Evolutionary conservation across 441 rosid species (phyloP).

Genomic region (Eruca vesicaria): DNA sequence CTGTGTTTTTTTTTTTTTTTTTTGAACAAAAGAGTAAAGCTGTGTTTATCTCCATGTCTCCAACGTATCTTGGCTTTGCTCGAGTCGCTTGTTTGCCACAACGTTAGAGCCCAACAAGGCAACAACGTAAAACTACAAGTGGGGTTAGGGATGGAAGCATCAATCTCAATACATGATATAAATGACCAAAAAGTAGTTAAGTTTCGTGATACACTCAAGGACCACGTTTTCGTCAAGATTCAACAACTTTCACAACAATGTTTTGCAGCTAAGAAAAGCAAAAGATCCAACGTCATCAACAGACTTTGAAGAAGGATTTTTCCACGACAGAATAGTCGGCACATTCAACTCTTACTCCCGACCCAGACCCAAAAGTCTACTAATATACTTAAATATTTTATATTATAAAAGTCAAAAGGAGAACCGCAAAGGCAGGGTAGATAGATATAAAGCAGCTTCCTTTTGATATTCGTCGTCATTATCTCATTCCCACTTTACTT

Average conservation of each 20-base stretch:
- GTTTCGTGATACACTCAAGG: slow-evolving; percentile 2
- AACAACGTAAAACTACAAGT: no score
- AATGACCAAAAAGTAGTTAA: neutral
- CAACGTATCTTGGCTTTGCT: no score
- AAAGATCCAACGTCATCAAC: slow-evolving; percentile 12
- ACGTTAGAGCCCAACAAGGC: no score
- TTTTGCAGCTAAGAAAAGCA: slow-evolving; percentile 1
- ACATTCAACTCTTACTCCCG: slow-evolving; percentile 25
- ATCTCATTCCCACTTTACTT: neutral
- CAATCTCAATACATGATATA: no score
- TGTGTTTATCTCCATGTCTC: no score
- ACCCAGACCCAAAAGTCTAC: slow-evolving; percentile 11
- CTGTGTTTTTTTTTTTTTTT: no score
- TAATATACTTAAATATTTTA: neutral
- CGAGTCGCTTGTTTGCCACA: no score
- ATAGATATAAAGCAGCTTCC: slow-evolving; percentile 33
- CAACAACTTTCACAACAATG: slow-evolving; percentile 21
- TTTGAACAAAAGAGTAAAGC: no score
- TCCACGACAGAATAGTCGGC: slow-evolving; percentile 34
- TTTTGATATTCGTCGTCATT: slow-evolving; percentile 35
- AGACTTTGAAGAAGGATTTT: slow-evolving; percentile 6
- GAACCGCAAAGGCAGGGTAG: slow-evolving; percentile 23
- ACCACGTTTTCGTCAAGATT: slow-evolving; percentile 15
- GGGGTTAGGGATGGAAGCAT: no score
- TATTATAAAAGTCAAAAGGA: slow-evolving; percentile 28